Evolutionary conservation across 108 stramenopile genomes (phyloP), one percentile per base, ranked within the genome.

Genomic region (Cyclotella sp.): DNA sequence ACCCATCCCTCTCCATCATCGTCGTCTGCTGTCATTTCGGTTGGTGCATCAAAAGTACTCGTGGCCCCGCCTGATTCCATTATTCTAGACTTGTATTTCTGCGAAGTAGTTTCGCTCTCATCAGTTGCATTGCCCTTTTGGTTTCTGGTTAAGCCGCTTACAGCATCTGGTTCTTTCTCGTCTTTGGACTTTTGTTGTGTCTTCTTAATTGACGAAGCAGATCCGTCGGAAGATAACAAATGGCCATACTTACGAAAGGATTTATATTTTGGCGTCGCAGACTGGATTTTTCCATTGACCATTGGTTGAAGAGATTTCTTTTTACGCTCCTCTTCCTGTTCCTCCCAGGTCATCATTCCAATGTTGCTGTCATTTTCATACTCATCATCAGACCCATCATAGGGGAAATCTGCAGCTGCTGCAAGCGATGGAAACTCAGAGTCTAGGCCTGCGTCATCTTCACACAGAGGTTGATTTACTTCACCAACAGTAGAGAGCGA

Each of bases 1-100:
- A 96, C 87, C 95, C 95, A 96, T 54, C 95, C 95, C 76, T 93
- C 91, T 18, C 95, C 95, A 63, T 96, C 95, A 70, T 96, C 95
- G 51, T 92, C 91, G 15, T 85, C 88, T 19, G 75, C 78, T 43
- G 91, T 89, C 73, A 84, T 88, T 59, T 87, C 88, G 51, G 65
- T 75, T 59, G 85, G 83, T 51, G 90, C 76, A 59, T 53, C 72
- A 34, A 76, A 60, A 0, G 81, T 46, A 65, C 70, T 76, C 13
- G 86, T 67, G 34, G 70, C 57, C 12, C 62, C 70, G 0, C 72
- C 42, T 43, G 87, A 81, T 40, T 88, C 90, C 12, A 91, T 70
- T 42, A 93, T 87, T 24, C 88, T 77, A 9, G 91, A 93, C 43
- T 82, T 75, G 70, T 78, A 62, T 69, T 49, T 51, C 22, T 58